phyloP scores from a whole-genome alignment of 169 alveolate genomes.

The Babesia gibsoni region DNA sequence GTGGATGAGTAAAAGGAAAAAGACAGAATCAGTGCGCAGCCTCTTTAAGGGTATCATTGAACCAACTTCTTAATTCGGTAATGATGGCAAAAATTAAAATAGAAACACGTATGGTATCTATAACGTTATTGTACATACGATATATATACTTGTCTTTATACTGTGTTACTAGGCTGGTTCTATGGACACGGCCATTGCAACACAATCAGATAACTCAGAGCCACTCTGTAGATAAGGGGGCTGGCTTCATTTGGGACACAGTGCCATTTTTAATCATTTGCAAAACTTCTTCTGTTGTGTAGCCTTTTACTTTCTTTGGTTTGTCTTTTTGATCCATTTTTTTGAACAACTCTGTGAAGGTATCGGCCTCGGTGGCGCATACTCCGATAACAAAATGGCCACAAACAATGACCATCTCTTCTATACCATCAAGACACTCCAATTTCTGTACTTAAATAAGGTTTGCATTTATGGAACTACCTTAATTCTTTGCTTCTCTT shows the following conservation, averaged over 20 bases:
- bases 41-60: slow-evolving; percentile 52
- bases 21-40: slow-evolving; percentile 33
- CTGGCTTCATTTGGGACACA: slow-evolving; percentile 33
- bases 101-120: no score
- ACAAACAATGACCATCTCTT: slow-evolving; percentile 35
- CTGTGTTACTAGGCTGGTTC: no score
- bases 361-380: slow-evolving; percentile 22
- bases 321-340: background rate
- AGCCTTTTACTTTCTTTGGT: background rate
- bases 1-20: slow-evolving; percentile 22
- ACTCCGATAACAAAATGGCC: slow-evolving; percentile 37
- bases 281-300: slow-evolving; percentile 45
- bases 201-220: no score
- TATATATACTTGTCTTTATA: no score
- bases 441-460: slow-evolving; percentile 1
- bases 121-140: no score
- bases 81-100: no score
- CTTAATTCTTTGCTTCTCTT: slow-evolving; percentile 21
- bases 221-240: slow-evolving; percentile 22
- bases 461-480: background rate
- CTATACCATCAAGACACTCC: slow-evolving; percentile 52
- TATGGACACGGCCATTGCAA: no score
- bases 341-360: background rate
- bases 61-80: background rate
- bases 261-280: slow-evolving; percentile 38